Base-by-base conservation (phyloP, 768 basidiomycete species). In the Auriculariales sp. region DNA sequence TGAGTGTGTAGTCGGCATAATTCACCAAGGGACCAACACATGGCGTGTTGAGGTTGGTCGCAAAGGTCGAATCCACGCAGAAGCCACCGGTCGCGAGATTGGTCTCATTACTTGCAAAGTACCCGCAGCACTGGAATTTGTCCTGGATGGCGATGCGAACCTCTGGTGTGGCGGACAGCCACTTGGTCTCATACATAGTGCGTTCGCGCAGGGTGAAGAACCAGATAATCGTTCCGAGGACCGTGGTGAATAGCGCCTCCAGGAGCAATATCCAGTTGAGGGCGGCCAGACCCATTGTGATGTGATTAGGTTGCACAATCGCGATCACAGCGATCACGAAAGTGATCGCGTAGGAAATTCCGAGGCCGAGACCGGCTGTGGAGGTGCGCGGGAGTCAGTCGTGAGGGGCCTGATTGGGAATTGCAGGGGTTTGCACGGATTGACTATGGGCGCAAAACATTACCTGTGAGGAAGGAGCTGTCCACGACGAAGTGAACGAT, bases 101-200 rank as follows among this genome's bases (percentile, higher is more conserved):
- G 2, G 75, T 75, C 19, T 76, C 75, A 54, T 75, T 76, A 51
- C 32, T 39, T 60, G 84, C 84, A 29, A 59, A 64, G 64, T 90
- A 94, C 15, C 91, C 91, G 57, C 91, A 94, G 66, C 91, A 93
- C 50, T 66, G 62, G 56, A 89, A 71, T 89, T 92, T 51, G 24
- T 93, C 79, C 64, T 94, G 91, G 27, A 93, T 62, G 14, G 65
- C 58, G 32, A 79, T 68, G 53, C 78, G 72, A 19, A 67, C 71
- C 1, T 64, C 67, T 25, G 66, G 52, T 28, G 71, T 65, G 52
- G 72, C 69, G 46, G 62, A 62, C 11, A 67, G 53, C 73, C 80
- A 93, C 24, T 77, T 64, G 0, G 52, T 53, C 53, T 77, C 73
- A 65, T 81, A 93, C 56, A 85, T 77, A 36, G 66, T 64, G 25